Base-by-base conservation (phyloP, 768 basidiomycete genomes). In the Mycena epipterygia region DNA sequence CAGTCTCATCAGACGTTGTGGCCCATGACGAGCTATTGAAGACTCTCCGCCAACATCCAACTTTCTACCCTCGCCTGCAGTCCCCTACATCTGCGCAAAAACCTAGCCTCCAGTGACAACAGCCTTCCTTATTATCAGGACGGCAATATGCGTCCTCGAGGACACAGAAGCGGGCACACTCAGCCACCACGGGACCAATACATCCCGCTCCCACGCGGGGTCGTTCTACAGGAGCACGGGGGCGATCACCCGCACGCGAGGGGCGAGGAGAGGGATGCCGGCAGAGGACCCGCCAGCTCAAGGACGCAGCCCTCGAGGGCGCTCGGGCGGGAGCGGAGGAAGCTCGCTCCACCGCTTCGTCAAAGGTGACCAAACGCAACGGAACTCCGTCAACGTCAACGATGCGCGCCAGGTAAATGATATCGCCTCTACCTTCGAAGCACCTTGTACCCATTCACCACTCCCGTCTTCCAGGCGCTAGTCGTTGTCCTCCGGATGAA, bases 401-500 rank as follows among this genome's bases (percentile, higher is more conserved):
- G 89, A 84, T 0, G 89, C 91, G 1, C 85, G 93, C 53, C 92
- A 88, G 37, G 92, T 89, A 73, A 64, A 83, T 72, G 19, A 16
- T 37, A 39, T 35, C 14, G 19, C 21, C 32, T 23, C 39, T n/a
- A n/a, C n/a, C n/a, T 21, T 55, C 37, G n/a, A n/a, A n/a, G n/a
- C n/a, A n/a, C n/a, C n/a, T 27, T 41, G 14, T 37, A 16, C 42
- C 44, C 41, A 8, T 25, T 12, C 1, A 27, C 68, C 29, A 42
- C 30, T 2, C 19, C 49, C 21, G 7, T n/a, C 29, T 32, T 5
- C 60, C 19, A 93, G 92, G 91, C 91, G 0, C 78, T 92, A 56
- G 94, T 94, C 67, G 90, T 94, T 3, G 90, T 89, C 16, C 84
- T 95, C 23, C 87, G 94, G 0, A 93, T 93, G 90, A 87, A 88